Percentiles rank a stretch among this genome's conserved stretches.
These are phyloP conservation scores for Rubroboletus pulcherrimus DNA, from an alignment of 768 basidiomycete genomes.

Conservation along the genomic window DNA sequence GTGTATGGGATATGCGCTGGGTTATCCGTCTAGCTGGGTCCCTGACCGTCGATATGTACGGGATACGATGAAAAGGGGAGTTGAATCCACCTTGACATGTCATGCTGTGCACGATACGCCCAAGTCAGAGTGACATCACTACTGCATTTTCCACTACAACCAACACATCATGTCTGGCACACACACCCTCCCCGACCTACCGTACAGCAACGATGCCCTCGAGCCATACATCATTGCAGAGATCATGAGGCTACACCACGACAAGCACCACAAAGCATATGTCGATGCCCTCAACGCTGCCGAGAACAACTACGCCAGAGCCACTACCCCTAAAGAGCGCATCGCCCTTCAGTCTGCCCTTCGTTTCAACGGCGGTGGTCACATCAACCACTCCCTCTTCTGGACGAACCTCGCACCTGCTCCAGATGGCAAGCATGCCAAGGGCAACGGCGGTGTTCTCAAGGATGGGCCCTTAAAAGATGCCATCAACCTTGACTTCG, in stretches of 20 bases:
- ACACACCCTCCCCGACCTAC: conserved; percentile 68
- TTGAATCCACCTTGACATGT: conserved; percentile 2
- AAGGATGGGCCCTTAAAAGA: conserved; percentile 65
- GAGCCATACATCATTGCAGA: conserved; percentile 87
- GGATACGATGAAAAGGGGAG: conserved; percentile 27
- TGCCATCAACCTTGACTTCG: conserved; percentile 64
- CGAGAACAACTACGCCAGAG: conserved; percentile 70
- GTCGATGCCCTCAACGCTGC: conserved; percentile 70
- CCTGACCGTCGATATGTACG: conserved; percentile 20
- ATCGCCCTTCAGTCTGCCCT: conserved; percentile 27
- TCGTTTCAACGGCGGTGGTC: conserved; percentile 36
- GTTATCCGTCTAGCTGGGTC: conserved; percentile 31
- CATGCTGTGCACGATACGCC: conserved; percentile 19
- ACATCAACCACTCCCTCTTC: conserved; percentile 95
- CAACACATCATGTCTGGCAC: conserved; percentile 35
- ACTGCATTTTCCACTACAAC: background rate
- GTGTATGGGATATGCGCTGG: conserved; percentile 30
- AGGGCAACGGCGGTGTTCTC: conserved; percentile 61
- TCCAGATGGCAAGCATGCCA: conserved; percentile 40
- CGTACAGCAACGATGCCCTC: conserved; percentile 84
- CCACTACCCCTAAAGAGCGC: conserved; percentile 56
- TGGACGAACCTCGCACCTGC: conserved; percentile 91
- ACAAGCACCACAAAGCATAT: conserved; percentile 94
- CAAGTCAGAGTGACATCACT: background rate
- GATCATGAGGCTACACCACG: conserved; percentile 95